These are phyloP conservation scores for Dujonia santamariae DNA, from an alignment of 1,139 yeast genomes.

Conservation along the genomic window DNA sequence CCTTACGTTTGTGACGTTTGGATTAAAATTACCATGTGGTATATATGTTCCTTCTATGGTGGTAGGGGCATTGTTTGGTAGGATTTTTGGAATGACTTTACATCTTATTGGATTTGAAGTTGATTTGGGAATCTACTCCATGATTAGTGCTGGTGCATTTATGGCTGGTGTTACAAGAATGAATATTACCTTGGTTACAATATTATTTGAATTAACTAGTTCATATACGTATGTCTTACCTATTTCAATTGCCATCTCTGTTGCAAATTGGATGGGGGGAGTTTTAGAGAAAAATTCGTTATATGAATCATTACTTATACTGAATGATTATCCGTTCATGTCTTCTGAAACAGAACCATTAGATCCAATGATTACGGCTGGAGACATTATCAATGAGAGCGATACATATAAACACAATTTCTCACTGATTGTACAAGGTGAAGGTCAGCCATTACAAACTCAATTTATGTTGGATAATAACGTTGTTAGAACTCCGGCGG, in stretches of 20 bases:
- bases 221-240: constrained; percentile 61
- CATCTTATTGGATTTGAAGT: constrained; percentile 37
- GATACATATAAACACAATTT: constrained; percentile 10
- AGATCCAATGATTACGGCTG: constrained; percentile 30
- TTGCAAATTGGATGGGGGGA: constrained; percentile 58
- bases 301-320: constrained; percentile 48
- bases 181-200: constrained; percentile 61
- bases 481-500: no score
- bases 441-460: no score
- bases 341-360: constrained; percentile 38
- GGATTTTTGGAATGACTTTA: constrained; percentile 48
- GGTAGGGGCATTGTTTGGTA: constrained; percentile 62
- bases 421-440: no score
- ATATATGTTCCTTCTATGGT: constrained; percentile 72
- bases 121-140: constrained; percentile 62
- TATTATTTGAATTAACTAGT: constrained; percentile 59
- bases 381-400: constrained; percentile 31
- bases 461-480: no score
- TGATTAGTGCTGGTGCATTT: constrained; percentile 66
- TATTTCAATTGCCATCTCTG: constrained; percentile 54
- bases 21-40: constrained; percentile 63
- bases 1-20: constrained; percentile 55
- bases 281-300: constrained; percentile 51
- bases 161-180: constrained; percentile 69
- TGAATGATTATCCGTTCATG: constrained; percentile 57